A percentile compares a stretch with the other conserved stretches of the same genome.
These are phyloP conservation scores for Rubus parviflorus DNA, from an alignment of 306 rosid species.

Conservation along the genomic window DNA sequence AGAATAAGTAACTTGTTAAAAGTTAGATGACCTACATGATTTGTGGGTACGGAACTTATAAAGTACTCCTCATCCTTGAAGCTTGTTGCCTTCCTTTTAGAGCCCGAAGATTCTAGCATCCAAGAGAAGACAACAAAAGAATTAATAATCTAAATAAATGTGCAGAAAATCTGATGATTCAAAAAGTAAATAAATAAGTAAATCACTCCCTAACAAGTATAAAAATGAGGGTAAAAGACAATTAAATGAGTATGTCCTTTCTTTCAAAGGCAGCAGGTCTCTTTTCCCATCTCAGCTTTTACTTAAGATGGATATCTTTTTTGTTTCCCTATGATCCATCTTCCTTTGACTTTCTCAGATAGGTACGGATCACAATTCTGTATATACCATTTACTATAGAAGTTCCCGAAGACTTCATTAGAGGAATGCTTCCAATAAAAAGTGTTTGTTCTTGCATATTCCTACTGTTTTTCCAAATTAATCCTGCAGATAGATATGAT, in stretches of 20 bases:
- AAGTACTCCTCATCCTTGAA: conserved; percentile 83
- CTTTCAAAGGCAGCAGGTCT: neutral
- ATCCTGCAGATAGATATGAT: too few species aligned
- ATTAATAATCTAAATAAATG: neutral
- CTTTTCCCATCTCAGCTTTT: neutral
- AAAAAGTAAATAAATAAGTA: neutral
- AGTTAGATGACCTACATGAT: conserved; percentile 52
- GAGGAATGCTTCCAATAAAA: too few species aligned
- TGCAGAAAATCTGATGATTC: neutral
- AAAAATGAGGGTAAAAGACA: neutral
- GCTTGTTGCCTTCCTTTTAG: conserved; percentile 63
- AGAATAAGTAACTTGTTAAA: conserved; percentile 16
- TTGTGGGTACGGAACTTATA: conserved; percentile 83
- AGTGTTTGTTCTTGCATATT: too few species aligned
- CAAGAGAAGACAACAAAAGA: conserved; percentile 31
- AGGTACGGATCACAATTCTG: too few species aligned
- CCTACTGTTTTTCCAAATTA: too few species aligned
- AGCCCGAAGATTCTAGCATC: conserved; percentile 44
- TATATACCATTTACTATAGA: too few species aligned
- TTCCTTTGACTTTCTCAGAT: neutral
- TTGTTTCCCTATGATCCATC: neutral
- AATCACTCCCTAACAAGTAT: neutral
- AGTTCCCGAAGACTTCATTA: too few species aligned
- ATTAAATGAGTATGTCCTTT: neutral
- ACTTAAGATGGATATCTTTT: neutral